Conservation (phyloP, 208 protist species). For the Trichomonas tenax region DNA sequence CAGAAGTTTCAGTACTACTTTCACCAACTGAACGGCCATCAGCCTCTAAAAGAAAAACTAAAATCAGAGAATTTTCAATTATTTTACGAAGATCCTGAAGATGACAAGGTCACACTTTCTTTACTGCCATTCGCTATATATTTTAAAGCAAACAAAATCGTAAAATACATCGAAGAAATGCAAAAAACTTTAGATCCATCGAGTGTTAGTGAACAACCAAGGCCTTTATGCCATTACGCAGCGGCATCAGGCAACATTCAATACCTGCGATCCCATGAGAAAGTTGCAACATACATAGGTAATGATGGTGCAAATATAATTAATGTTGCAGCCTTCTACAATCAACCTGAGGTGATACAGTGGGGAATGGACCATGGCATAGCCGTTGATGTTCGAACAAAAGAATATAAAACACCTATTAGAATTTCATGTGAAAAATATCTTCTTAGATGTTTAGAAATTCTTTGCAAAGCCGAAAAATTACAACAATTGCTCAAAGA, state of each 20-base stretch:
- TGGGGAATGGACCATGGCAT: neutral
- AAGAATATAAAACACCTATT: neutral
- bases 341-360: neutral
- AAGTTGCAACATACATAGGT: neutral
- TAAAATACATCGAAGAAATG: neutral
- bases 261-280: neutral
- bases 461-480: neutral
- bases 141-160: neutral
- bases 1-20: too few relatives aligned
- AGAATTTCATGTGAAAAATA: neutral
- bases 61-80: too few relatives aligned
- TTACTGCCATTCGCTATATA: neutral
- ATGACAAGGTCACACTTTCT: too few relatives aligned
- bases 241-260: neutral
- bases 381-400: neutral
- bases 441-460: neutral
- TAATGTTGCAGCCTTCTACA: neutral
- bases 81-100: too few relatives aligned
- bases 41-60: too few relatives aligned
- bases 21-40: too few relatives aligned
- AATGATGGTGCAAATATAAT: neutral
- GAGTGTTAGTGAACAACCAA: neutral
- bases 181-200: too few relatives aligned
- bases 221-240: neutral
- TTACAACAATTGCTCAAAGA: neutral